phyloP scores from a whole-genome alignment of 2,329 filamentous ascomycete genomes.

The Trichoderma cornu-damae region DNA sequence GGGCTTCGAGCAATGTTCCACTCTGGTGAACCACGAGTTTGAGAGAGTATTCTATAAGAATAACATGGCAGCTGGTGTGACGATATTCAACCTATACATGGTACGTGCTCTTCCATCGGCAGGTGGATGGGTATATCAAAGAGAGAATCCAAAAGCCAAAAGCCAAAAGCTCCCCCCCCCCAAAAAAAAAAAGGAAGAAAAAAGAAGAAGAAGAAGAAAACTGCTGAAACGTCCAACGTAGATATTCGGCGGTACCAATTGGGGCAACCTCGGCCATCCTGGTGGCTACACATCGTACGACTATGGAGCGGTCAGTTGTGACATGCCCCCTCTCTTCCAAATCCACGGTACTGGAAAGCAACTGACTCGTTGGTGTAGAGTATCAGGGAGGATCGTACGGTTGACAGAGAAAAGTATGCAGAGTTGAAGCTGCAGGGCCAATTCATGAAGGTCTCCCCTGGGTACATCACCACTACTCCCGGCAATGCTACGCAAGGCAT shows the following conservation, averaged over 20 bases:
- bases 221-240: constrained; percentile 24
- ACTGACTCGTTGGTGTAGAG: constrained; percentile 26
- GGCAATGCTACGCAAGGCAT: constrained; percentile 46
- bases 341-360: background rate
- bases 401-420: constrained; percentile 70
- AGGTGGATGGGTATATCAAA: too few relatives aligned
- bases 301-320: constrained; percentile 41
- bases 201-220: too few relatives aligned
- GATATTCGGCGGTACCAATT: constrained; percentile 75
- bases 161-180: too few relatives aligned
- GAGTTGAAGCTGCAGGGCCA: constrained; percentile 73
- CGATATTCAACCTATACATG: constrained; percentile 73
- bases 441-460: constrained; percentile 67
- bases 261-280: constrained; percentile 71
- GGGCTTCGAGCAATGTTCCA: constrained; percentile 62
- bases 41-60: constrained; percentile 78
- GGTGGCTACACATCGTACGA: constrained; percentile 58
- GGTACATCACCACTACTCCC: constrained; percentile 58
- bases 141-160: too few relatives aligned
- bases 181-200: too few relatives aligned
- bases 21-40: constrained; percentile 66
- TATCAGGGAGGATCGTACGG: constrained; percentile 64
- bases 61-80: constrained; percentile 58
- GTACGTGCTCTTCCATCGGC: constrained; percentile 31
- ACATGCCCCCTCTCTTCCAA: background rate